Percentiles rank a stretch among this genome's conserved stretches.
These are phyloP conservation scores for Grosmannia serpens DNA, from an alignment of 2,329 filamentous ascomycete genomes.

Conservation along the genomic window DNA sequence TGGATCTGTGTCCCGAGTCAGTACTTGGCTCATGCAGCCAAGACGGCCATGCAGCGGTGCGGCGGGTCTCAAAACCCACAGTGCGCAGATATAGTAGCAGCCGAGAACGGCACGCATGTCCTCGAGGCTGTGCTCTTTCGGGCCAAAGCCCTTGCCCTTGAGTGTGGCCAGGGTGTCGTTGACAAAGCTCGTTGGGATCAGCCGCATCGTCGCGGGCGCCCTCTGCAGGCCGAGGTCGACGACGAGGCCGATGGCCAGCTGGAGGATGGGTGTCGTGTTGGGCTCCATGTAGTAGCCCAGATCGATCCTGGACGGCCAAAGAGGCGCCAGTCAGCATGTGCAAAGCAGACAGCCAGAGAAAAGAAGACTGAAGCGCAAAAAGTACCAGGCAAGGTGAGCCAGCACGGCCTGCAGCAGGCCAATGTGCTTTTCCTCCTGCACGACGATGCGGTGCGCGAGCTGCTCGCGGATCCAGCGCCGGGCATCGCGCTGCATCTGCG, in stretches of 20 bases:
- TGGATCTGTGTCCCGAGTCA: constrained; percentile 9
- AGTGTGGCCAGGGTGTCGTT: constrained; percentile 20
- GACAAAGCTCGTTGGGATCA: constrained; percentile 19
- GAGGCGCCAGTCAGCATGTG: not conserved
- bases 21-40: not conserved
- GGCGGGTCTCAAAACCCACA: not conserved
- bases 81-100: constrained; percentile 23
- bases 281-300: constrained; percentile 25
- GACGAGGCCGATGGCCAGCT: constrained; percentile 26
- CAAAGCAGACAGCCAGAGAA: not conserved
- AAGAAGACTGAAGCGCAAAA: not conserved
- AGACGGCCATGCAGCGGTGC: not conserved
- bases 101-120: constrained; percentile 30
- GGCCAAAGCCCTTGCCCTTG: constrained; percentile 5
- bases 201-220: constrained; percentile 13
- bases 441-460: constrained; percentile 25
- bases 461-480: constrained; percentile 25
- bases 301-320: constrained; percentile 21
- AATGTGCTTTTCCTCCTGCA: constrained; percentile 22
- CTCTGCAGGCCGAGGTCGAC: constrained; percentile 26
- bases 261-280: constrained; percentile 25
- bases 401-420: constrained; percentile 28
- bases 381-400: constrained; percentile 25
- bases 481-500: constrained; percentile 20
- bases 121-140: constrained; percentile 17